Evolutionary conservation across 768 basidiomycete species (phyloP), one percentile per base, ranked within the genome.

Genomic region (Lentinus tigrinus): DNA sequence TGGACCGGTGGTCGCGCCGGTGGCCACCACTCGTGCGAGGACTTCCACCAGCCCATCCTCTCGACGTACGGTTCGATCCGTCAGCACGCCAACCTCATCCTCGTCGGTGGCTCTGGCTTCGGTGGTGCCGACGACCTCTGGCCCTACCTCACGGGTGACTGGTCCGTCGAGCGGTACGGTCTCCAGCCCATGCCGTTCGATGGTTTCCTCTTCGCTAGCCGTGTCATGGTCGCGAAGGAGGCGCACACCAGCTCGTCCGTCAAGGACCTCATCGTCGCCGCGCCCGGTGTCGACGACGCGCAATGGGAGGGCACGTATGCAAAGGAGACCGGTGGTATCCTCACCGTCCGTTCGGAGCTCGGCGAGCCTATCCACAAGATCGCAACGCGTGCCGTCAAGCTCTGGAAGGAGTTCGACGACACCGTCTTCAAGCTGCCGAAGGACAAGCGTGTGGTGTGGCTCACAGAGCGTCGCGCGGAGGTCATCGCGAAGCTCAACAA

Each of bases 321-420:
- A 62, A 94, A 92, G 75, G 90, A 95, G 59, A 97, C 95, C 6
- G 97, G 96, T 56, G 96, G 97, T 36, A 89, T 98, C 64, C 82
- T 98, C 60, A 98, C 96, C 6, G 97, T 99, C 60, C 91, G 89
- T 64, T 98, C 96, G 4, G 97, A 99, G 78, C 84, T 99, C 48
- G 95, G 95, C 39, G 97, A 99, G 73, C 97, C 97, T 11, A 98
- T 98, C 66, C 97, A 99, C 79, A 99, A 99, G 80, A 92, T 99
- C 69, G 95, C 97, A 34, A 99, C 88, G 40, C 91, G 97, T 47
- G 97, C 84, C 36, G 93, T 99, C 73, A 98, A 92, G 79, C 81
- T 99, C 40, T 99, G 97, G 97, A 94, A 95, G 74, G 95, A 98
- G 77, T 98, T 98, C 70, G 97, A 99, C 68, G 88, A 96, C 66